A percentile compares a stretch with the other conserved stretches of the same genome.
Conservation (phyloP, 495 filamentous ascomycete genomes). For the Staphylotrichum tortipilum region DNA sequence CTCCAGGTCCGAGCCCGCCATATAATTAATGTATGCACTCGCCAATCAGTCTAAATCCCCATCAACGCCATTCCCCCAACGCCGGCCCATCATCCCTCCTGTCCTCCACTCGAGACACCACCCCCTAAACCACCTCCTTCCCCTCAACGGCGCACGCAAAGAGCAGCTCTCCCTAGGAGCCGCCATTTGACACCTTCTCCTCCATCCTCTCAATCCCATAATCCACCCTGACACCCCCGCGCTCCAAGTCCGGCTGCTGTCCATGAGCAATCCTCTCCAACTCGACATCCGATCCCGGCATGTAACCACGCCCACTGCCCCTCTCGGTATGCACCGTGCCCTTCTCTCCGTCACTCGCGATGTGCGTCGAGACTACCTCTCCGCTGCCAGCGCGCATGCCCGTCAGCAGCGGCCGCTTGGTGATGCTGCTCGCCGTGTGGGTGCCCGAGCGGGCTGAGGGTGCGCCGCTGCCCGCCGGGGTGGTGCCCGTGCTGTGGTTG, state of each 20-base stretch:
- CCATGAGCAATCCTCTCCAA: background rate
- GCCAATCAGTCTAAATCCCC: background rate
- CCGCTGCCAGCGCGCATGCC: background rate
- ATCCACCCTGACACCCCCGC: constrained; percentile 1
- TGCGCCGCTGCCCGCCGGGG: background rate
- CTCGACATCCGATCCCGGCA: background rate
- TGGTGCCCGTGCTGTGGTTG: background rate
- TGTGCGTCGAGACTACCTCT: background rate
- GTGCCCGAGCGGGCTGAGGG: background rate
- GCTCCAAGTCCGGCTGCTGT: too few relatives aligned
- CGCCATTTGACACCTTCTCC: background rate
- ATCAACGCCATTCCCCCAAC: background rate
- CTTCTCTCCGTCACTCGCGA: constrained; percentile 2
- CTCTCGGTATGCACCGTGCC: background rate
- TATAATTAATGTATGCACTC: too few relatives aligned
- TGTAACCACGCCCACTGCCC: background rate
- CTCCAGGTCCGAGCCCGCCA: too few relatives aligned
- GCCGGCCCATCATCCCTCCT: background rate
- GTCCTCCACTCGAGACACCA: background rate
- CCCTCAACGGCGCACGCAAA: background rate
- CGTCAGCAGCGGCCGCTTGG: background rate
- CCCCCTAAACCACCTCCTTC: background rate
- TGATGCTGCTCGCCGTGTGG: background rate
- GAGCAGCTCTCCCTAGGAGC: constrained; percentile 2
- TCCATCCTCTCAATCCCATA: constrained; percentile 2